phyloP scores from a whole-genome alignment of 106 monocot species.

The Phalaenopsis equestris region DNA sequence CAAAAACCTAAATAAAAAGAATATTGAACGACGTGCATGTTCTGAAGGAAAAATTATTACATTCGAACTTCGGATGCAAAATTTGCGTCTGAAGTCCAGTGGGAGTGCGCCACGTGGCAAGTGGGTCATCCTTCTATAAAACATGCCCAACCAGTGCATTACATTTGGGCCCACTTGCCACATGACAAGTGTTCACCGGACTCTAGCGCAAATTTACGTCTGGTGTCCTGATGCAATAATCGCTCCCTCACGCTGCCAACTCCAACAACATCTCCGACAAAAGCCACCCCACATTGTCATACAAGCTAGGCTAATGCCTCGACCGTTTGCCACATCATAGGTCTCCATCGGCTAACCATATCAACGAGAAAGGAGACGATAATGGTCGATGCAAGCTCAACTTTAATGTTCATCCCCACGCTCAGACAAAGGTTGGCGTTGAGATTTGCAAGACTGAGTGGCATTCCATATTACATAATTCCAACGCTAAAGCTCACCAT shows the following conservation, averaged over 20 bases:
- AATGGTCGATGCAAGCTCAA: conserved; percentile 7
- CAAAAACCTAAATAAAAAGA: conserved; percentile 4
- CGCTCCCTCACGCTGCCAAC: neutral
- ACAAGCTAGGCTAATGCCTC: conserved; percentile 8
- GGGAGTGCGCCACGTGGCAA: no score
- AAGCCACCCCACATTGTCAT: neutral
- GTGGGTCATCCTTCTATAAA: no score
- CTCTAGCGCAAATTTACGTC: no score
- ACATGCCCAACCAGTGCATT: no score
- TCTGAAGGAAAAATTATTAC: neutral
- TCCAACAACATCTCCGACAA: conserved; percentile 2
- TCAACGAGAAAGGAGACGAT: conserved; percentile 15
- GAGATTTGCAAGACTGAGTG: conserved; percentile 7
- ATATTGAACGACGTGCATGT: conserved; percentile 10
- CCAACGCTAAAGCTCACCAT: conserved; percentile 11
- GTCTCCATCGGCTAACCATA: conserved; percentile 9
- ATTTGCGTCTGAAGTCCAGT: no score
- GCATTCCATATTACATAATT: conserved; percentile 16
- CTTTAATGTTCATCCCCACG: conserved; percentile 2
- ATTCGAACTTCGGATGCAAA: no score
- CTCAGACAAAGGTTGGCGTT: conserved; percentile 9
- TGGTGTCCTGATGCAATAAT: no score
- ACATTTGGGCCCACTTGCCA: no score
- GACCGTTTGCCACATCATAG: conserved; percentile 8
- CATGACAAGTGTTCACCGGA: no score